Base-by-base conservation (phyloP, 441 rosid species). In the Jatropha multifida region DNA sequence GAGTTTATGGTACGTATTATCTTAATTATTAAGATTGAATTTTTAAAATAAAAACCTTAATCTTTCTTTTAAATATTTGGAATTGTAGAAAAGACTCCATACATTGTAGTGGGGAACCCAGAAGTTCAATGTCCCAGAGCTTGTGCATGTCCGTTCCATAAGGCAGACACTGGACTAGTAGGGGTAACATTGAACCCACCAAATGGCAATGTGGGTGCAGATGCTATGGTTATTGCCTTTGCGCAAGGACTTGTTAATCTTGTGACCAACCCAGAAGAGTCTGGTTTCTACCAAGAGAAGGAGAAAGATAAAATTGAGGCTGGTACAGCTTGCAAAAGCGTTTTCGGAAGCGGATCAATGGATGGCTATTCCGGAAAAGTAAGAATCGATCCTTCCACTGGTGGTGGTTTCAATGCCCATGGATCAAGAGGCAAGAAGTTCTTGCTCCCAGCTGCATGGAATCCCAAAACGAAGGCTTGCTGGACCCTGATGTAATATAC, bases 131-230 rank as follows among this genome's bases (percentile, higher is more conserved):
- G 97, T 78, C 97, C 94, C 0, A 92, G 85, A 37, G 74, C 74
- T 13, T 92, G 97, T 63, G 90, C 86, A 0, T 90, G 93, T 92
- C 97, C 97, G 3, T 92, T 91, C 82, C 80, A 78, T 71, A 77
- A 14, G 63, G 64, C 88, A 0, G 79, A 80, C 13, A 37, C 27
- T 3, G 89, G 86, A 58, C 92, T 89, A 15, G 76, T 27, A 54
- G 91, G 88, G 0, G 62, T 78, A 74, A 74, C 78, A 1, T 77
- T 87, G 71, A 80, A 77, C 79, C 90, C 96, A 2, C 91, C 96
- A 27, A 89, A 75, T 54, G 86, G 85, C 0, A 86, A 88, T 23
- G 26, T 88, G 17, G 92, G 84, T 13, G 92, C 88, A 0, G 96
- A 89, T 71, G 82, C 92, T 10, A 83, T 91, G 85, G 81, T 87